phyloP scores from a whole-genome alignment of 768 basidiomycete genomes.

The Trametes coccinea region DNA sequence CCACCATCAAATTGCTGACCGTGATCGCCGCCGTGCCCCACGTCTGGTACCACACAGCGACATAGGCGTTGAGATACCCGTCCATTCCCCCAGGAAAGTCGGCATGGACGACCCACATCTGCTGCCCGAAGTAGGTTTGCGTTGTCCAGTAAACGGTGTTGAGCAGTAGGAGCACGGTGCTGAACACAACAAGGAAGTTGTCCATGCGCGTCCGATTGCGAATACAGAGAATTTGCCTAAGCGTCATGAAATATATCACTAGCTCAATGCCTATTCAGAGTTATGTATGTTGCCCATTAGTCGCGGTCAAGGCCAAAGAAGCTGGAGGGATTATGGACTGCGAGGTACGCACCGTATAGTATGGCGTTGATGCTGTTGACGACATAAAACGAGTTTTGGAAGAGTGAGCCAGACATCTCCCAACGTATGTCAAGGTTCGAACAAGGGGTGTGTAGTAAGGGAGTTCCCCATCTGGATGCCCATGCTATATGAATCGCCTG shows the following conservation, averaged over 20 bases:
- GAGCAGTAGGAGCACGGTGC: conserved; percentile 28
- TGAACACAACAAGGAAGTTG: conserved; percentile 25
- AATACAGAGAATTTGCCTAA: conserved; percentile 14
- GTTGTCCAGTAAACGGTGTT: conserved; percentile 30
- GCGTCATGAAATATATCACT: conserved; percentile 22
- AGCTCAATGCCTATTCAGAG: conserved; percentile 22
- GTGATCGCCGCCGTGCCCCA: conserved; percentile 28
- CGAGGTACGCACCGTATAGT: conserved; percentile 16
- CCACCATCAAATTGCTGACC: conserved; percentile 27
- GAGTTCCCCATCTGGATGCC: too few relatives aligned
- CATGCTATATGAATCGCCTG: too few relatives aligned
- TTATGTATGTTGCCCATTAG: too few relatives aligned
- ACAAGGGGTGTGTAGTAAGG: too few relatives aligned
- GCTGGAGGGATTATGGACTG: too few relatives aligned
- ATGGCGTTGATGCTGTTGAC: conserved; percentile 21
- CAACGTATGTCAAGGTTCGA: too few relatives aligned
- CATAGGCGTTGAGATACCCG: conserved; percentile 23
- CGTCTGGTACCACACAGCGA: conserved; percentile 28
- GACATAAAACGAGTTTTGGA: conserved; percentile 23
- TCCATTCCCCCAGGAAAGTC: conserved; percentile 28
- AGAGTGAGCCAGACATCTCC: conserved; percentile 7
- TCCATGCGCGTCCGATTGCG: conserved; percentile 6
- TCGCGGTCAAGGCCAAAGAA: too few relatives aligned
- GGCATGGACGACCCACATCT: conserved; percentile 31
- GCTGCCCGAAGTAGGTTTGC: conserved; percentile 32